Conservation (phyloP, 345 rosid genomes). For the Microcos paniculata region DNA sequence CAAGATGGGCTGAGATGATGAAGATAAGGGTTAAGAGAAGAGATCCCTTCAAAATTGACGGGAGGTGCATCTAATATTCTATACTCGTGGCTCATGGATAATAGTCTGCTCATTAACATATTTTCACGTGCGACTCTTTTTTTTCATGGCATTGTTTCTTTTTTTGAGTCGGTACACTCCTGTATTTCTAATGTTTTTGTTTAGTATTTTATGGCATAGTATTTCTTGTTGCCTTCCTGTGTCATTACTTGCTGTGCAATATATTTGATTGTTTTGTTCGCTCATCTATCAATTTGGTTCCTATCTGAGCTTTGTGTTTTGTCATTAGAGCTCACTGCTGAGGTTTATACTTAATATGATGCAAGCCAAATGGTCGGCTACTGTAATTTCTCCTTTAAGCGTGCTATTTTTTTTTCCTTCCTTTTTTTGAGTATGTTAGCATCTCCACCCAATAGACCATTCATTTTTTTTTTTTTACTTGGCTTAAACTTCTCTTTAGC, state of each 20-base stretch:
- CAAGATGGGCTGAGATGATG: slow-evolving; percentile 62
- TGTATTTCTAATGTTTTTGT: no score
- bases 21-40: slow-evolving; percentile 48
- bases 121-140: not conserved
- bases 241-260: not conserved
- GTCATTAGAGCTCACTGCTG: no score
- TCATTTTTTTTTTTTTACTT: no score
- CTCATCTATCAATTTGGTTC: no score
- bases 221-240: not conserved
- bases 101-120: not conserved
- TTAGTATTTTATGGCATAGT: not conserved
- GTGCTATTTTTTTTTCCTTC: no score
- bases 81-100: not conserved
- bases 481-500: no score
- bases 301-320: not conserved
- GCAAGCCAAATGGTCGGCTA: no score
- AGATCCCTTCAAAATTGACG: slow-evolving; percentile 21
- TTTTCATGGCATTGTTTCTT: not conserved
- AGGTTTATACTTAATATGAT: no score
- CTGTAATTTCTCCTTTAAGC: no score
- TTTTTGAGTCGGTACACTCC: not conserved
- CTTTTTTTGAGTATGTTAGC: no score
- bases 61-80: slow-evolving; percentile 12
- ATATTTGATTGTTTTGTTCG: not conserved
- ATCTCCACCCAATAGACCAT: no score